Conservation (phyloP, 75 land plant species). For the Pseudotsuga menziesii region DNA sequence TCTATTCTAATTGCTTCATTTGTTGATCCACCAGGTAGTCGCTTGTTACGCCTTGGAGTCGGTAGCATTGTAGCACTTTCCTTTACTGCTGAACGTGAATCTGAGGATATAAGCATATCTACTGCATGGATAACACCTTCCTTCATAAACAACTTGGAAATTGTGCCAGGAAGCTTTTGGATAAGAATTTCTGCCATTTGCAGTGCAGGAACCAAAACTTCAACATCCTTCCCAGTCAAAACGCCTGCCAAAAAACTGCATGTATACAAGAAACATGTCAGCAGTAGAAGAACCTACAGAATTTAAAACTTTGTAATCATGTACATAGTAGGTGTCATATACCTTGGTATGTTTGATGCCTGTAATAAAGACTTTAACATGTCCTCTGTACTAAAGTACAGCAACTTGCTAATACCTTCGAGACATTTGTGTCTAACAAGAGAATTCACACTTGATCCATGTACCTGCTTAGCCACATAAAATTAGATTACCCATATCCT, state of each 20-base stretch:
- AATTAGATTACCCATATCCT: background rate
- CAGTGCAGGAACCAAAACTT: slow-evolving; percentile 43
- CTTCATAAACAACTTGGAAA: slow-evolving; percentile 44
- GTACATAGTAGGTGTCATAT: background rate
- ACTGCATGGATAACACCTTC: slow-evolving; percentile 74
- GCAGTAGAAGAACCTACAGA: background rate
- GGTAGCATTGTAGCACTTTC: background rate
- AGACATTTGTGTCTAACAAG: slow-evolving; percentile 8
- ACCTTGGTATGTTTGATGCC: slow-evolving; percentile 10
- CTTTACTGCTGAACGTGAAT: slow-evolving; percentile 9
- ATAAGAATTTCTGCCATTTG: slow-evolving; percentile 50
- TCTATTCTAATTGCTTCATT: background rate
- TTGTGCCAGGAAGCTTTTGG: slow-evolving; percentile 54
- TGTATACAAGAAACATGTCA: background rate
- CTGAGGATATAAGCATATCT: slow-evolving; percentile 35
- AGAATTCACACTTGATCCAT: slow-evolving; percentile 8
- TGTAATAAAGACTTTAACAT: slow-evolving; percentile 1
- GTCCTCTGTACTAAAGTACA: slow-evolving; percentile 2
- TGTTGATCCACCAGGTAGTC: too few species aligned
- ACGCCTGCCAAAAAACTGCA: slow-evolving; percentile 64
- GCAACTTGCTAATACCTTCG: slow-evolving; percentile 5
- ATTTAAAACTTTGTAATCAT: background rate
- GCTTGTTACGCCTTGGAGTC: background rate
- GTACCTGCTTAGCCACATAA: slow-evolving; percentile 4
- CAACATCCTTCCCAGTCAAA: slow-evolving; percentile 53